phyloP scores from a whole-genome alignment of 768 basidiomycete genomes.

The Boletus eberwhitei region DNA sequence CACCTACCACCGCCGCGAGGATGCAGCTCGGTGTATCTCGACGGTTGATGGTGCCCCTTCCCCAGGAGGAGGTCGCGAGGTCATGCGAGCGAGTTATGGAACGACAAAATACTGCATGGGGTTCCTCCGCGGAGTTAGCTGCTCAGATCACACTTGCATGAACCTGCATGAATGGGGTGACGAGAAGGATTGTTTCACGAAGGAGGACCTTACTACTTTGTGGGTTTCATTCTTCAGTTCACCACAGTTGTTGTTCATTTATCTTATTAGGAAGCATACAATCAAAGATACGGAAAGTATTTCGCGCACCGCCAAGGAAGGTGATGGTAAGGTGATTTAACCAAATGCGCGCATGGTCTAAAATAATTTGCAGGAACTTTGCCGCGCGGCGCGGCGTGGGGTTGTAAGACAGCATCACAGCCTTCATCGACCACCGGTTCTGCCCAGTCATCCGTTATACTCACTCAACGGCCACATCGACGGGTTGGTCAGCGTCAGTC shows the following conservation, averaged over 20 bases:
- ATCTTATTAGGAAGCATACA: conserved; percentile 71
- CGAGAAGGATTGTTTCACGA: conserved; percentile 95
- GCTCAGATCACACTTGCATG: conserved; percentile 88
- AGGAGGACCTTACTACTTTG: conserved; percentile 93
- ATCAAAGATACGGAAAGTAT: conserved; percentile 85
- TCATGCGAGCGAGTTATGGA: conserved; percentile 92
- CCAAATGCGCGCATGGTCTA: not conserved
- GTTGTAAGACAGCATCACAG: conserved; percentile 38
- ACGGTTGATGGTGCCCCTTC: conserved; percentile 91
- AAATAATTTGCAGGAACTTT: conserved; percentile 39
- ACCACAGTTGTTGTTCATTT: conserved; percentile 1
- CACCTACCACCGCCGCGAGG: conserved; percentile 91
- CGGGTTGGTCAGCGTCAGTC: conserved; percentile 49
- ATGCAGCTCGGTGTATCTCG: conserved; percentile 88
- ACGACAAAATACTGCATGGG: conserved; percentile 98
- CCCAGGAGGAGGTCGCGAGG: conserved; percentile 83
- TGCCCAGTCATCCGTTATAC: conserved; percentile 19
- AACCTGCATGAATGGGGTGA: conserved; percentile 98
- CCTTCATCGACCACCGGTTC: conserved; percentile 12
- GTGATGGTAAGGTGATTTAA: conserved; percentile 44
- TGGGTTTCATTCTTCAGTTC: conserved; percentile 37
- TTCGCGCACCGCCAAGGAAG: conserved; percentile 53
- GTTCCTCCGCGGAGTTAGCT: conserved; percentile 81
- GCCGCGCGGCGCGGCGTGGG: conserved; percentile 70
- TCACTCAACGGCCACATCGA: conserved; percentile 38